These are phyloP conservation scores for Proliferodiscus dingleyae DNA, from an alignment of 2,329 filamentous ascomycete species.

Conservation along the genomic window DNA sequence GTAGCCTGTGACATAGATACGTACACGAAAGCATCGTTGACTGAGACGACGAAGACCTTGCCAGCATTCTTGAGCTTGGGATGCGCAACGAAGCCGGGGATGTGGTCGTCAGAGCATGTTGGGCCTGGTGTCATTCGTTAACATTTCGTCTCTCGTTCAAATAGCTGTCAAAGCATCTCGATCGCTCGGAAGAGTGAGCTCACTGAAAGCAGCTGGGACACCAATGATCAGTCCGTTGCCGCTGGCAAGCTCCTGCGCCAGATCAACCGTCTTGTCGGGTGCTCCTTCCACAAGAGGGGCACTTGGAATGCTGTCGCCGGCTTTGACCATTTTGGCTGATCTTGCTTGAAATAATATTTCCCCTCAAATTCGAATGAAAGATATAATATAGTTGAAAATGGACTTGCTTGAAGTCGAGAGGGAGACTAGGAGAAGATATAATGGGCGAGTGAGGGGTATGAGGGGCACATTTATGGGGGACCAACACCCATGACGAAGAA, in stretches of 20 bases:
- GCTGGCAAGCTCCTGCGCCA: conserved; percentile 67
- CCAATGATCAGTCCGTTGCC: conserved; percentile 80
- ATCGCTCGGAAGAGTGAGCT: too few species aligned
- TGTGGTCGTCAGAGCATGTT: conserved; percentile 63
- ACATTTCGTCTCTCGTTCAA: neutral
- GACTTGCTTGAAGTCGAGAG: neutral
- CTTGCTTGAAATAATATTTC: too few species aligned
- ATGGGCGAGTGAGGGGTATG: too few species aligned
- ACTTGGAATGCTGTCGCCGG: conserved; percentile 74
- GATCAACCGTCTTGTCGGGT: conserved; percentile 88
- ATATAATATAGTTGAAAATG: neutral
- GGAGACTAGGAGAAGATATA: too few species aligned
- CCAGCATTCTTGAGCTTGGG: conserved; percentile 74
- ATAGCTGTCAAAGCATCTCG: neutral
- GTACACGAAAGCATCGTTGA: conserved; percentile 94
- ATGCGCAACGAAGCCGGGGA: conserved; percentile 83
- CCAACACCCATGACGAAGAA: too few species aligned
- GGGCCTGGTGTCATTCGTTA: too few species aligned
- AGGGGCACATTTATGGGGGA: too few species aligned
- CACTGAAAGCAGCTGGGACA: conserved; percentile 73
- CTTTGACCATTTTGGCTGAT: conserved; percentile 46
- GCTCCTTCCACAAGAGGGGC: conserved; percentile 76
- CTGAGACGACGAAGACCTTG: conserved; percentile 81
- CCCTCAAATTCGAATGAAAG: neutral
- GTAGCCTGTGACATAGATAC: conserved; percentile 30